These are phyloP conservation scores for Cucumis melo DNA, from an alignment of 306 rosid genomes.

Conservation along the genomic window DNA sequence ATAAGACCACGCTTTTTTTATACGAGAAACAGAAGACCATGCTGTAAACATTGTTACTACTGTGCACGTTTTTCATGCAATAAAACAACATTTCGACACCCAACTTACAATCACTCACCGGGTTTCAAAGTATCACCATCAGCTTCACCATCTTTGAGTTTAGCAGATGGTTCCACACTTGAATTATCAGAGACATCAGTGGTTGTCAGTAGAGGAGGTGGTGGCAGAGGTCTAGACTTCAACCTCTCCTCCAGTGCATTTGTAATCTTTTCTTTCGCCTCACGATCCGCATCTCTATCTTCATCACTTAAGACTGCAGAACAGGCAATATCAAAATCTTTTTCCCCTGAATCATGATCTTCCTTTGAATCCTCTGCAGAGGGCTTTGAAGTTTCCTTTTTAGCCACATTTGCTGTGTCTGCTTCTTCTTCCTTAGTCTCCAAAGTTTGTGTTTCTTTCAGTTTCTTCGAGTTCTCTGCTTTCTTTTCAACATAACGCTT, in stretches of 20 bases:
- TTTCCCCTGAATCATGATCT: constrained; percentile 38
- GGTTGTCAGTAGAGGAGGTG: constrained; percentile 49
- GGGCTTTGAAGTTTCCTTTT: constrained; percentile 30
- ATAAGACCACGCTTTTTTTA: not conserved
- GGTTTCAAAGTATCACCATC: constrained; percentile 38
- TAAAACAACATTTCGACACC: constrained; percentile 3
- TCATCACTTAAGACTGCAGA: constrained; percentile 78
- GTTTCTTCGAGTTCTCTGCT: constrained; percentile 45
- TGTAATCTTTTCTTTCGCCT: constrained; percentile 53
- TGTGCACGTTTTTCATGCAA: not conserved
- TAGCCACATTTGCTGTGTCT: constrained; percentile 29
- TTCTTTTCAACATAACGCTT: constrained; percentile 59
- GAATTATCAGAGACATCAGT: constrained; percentile 36
- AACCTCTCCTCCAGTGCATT: constrained; percentile 78
- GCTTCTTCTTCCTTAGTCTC: constrained; percentile 37
- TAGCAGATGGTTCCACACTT: constrained; percentile 36
- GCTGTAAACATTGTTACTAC: not conserved
- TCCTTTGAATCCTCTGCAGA: constrained; percentile 41
- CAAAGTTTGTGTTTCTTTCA: constrained; percentile 35
- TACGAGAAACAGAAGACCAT: not conserved
- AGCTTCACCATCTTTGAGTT: constrained; percentile 68
- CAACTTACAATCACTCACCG: constrained; percentile 38
- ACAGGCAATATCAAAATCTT: constrained; percentile 35
- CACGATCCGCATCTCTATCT: constrained; percentile 71
- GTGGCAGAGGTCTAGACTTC: constrained; percentile 71